A percentile compares a stretch with the other conserved stretches of the same genome.
Evolutionary conservation across 129 eudicot genomes (phyloP).

Genomic region (Calendula officinalis): DNA sequence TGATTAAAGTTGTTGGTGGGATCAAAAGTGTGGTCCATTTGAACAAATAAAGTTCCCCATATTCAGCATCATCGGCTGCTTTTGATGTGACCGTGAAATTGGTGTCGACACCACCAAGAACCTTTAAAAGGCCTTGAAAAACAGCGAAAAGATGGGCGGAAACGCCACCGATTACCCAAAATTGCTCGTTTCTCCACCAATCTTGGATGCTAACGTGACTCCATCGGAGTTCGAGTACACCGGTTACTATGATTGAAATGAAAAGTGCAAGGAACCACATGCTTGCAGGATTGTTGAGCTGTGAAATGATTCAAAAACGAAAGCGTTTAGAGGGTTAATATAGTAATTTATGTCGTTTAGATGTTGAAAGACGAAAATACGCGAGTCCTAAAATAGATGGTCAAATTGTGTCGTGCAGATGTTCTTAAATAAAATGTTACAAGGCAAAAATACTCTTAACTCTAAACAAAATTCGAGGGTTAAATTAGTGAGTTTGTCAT

Average conservation of each 20-base stretch:
- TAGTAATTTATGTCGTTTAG: background rate
- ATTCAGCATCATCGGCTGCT: constrained; percentile 85
- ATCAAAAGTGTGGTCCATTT: constrained; percentile 98
- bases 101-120: constrained; percentile 94
- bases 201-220: constrained; percentile 93
- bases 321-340: background rate
- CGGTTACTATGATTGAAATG: constrained; percentile 75
- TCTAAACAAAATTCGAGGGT: too few relatives aligned
- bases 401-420: too few relatives aligned
- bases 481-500: too few relatives aligned
- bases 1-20: constrained; percentile 89
- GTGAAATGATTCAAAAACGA: constrained; percentile 24
- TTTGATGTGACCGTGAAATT: constrained; percentile 87
- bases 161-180: constrained; percentile 99
- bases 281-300: constrained; percentile 90
- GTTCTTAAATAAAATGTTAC: background rate
- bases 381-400: too few relatives aligned
- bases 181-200: constrained; percentile 98
- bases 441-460: background rate
- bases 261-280: constrained; percentile 95
- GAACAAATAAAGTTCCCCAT: constrained; percentile 93
- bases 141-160: constrained; percentile 98
- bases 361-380: too few relatives aligned
- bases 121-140: constrained; percentile 94
- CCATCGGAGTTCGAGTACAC: constrained; percentile 95